Conservation (phyloP, 805 yeast species). For the Komagataella phaffii region DNA sequence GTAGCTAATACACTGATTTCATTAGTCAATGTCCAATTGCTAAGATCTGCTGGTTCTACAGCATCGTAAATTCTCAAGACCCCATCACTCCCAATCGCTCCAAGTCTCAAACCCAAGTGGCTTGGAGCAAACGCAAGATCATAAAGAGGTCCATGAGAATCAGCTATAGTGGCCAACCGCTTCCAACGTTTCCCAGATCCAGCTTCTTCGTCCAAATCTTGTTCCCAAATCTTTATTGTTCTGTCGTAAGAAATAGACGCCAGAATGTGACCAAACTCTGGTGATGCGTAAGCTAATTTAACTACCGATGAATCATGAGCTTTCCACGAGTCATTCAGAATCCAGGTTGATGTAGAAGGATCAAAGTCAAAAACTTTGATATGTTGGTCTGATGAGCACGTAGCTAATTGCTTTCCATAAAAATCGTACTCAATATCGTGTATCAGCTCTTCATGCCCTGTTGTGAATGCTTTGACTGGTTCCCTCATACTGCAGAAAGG, state of each 20-base stretch:
- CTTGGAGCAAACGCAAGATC: constrained; percentile 85
- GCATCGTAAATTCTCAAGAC: constrained; percentile 76
- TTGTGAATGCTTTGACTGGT: constrained; percentile 55
- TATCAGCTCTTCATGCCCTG: constrained; percentile 88
- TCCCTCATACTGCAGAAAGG: constrained; percentile 11
- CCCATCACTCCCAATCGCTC: constrained; percentile 85
- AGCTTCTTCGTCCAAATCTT: constrained; percentile 61
- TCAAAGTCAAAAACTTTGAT: constrained; percentile 78
- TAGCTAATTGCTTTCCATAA: constrained; percentile 86
- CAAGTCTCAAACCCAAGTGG: constrained; percentile 69
- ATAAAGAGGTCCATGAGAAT: constrained; percentile 79
- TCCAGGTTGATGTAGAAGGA: constrained; percentile 60
- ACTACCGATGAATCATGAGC: constrained; percentile 89
- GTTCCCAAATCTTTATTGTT: constrained; percentile 85
- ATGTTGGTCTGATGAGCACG: constrained; percentile 91
- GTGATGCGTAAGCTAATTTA: constrained; percentile 83
- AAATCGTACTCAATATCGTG: constrained; percentile 88
- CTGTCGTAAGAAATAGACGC: constrained; percentile 88
- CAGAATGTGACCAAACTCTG: constrained; percentile 78
- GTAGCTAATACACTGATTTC: constrained; percentile 54
- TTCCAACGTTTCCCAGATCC: constrained; percentile 82
- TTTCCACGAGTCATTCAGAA: constrained; percentile 78
- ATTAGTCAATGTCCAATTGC: constrained; percentile 66
- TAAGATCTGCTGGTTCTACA: constrained; percentile 76
- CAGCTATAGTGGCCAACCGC: constrained; percentile 63